A percentile compares a stretch with the other conserved stretches of the same genome.
phyloP scores from a whole-genome alignment of 1,284 basidiomycete genomes.

The Laetiporus sulphureus region DNA sequence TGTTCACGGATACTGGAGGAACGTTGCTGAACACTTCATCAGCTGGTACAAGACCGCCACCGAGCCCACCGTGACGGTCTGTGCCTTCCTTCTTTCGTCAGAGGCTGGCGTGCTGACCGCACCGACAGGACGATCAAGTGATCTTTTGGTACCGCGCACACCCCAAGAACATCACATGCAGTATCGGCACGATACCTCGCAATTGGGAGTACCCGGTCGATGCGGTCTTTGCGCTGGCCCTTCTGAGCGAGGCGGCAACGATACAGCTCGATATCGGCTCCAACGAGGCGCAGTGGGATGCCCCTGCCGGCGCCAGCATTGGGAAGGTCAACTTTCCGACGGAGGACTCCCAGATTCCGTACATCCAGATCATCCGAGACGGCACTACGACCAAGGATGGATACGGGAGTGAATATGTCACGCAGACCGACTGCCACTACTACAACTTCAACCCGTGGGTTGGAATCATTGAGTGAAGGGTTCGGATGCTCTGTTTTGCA shows the following conservation, averaged over 20 bases:
- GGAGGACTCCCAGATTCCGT: slow-evolving; percentile 27
- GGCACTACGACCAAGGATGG: slow-evolving; percentile 19
- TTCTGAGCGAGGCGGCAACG: slow-evolving; percentile 24
- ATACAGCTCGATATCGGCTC: slow-evolving; percentile 27
- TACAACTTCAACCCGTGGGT: slow-evolving; percentile 9
- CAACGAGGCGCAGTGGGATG: slow-evolving; percentile 21
- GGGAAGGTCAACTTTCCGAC: slow-evolving; percentile 26
- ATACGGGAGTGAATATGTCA: slow-evolving; percentile 24
- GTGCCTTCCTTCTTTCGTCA: slow-evolving; percentile 1
- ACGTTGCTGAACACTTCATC: slow-evolving; percentile 29
- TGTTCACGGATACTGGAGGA: slow-evolving; percentile 20
- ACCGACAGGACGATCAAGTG: slow-evolving; percentile 22
- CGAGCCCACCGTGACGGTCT: slow-evolving; percentile 22
- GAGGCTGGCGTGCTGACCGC: not conserved
- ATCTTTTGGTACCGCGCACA: slow-evolving; percentile 30
- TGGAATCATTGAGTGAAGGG: not conserved
- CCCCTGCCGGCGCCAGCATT: slow-evolving; percentile 25
- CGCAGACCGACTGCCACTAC: slow-evolving; percentile 6
- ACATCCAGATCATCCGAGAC: slow-evolving; percentile 22
- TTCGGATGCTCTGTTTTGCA: no score
- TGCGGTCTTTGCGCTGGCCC: slow-evolving; percentile 26
- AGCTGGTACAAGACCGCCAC: slow-evolving; percentile 25
- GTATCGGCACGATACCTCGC: slow-evolving; percentile 24
- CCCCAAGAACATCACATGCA: slow-evolving; percentile 24
- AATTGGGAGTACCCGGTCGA: slow-evolving; percentile 26